Conservation (phyloP, 1,139 yeast genomes). For the Nadsonia starkeyi-henricii region DNA sequence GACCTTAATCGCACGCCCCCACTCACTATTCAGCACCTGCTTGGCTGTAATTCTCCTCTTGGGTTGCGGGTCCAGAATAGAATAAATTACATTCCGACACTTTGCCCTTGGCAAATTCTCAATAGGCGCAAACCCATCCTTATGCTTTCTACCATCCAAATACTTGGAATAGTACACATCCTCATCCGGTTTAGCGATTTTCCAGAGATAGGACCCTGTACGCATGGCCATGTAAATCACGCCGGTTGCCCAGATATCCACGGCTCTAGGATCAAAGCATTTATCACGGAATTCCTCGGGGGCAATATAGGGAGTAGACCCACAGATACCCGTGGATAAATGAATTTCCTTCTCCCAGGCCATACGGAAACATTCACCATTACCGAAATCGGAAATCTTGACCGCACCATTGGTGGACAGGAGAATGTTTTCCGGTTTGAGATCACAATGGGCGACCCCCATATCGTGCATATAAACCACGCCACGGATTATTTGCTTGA, state of each 20-base stretch:
- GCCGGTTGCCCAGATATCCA: slow-evolving; percentile 94
- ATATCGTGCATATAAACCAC: slow-evolving; percentile 89
- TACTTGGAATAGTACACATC: slow-evolving; percentile 73
- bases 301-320: slow-evolving; percentile 87
- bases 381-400: slow-evolving; percentile 89
- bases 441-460: slow-evolving; percentile 91
- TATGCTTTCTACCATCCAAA: slow-evolving; percentile 58
- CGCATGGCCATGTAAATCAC: slow-evolving; percentile 98
- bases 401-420: slow-evolving; percentile 65
- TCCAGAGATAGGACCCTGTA: slow-evolving; percentile 88
- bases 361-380: slow-evolving; percentile 87
- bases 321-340: slow-evolving; percentile 70
- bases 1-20: slow-evolving; percentile 79
- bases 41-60: slow-evolving; percentile 67
- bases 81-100: slow-evolving; percentile 81
- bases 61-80: slow-evolving; percentile 82
- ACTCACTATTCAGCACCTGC: slow-evolving; percentile 79
- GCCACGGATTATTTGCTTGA: slow-evolving; percentile 78
- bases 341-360: slow-evolving; percentile 90
- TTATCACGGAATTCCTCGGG: slow-evolving; percentile 73
- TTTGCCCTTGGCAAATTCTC: slow-evolving; percentile 65
- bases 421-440: slow-evolving; percentile 81
- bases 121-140: slow-evolving; percentile 81
- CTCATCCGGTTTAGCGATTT: slow-evolving; percentile 49
- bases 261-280: slow-evolving; percentile 77